Conservation (phyloP, 306 rosid genomes). For the Bauhinia variegata region DNA sequence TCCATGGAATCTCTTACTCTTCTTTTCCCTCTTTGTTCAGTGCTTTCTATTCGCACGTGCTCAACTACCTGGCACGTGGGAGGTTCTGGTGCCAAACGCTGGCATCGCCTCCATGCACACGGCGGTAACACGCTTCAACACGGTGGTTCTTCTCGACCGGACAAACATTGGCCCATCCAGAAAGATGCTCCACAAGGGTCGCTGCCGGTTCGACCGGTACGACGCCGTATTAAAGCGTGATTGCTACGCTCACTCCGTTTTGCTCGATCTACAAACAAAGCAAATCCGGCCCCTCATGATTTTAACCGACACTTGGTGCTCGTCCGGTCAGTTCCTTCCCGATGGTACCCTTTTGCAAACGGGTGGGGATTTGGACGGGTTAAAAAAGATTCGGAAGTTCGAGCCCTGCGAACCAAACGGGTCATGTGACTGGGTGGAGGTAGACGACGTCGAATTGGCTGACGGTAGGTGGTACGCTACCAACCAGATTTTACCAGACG, state of each 20-base stretch:
- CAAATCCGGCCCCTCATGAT: constrained; percentile 69
- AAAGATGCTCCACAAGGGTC: constrained; percentile 56
- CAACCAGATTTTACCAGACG: constrained; percentile 80
- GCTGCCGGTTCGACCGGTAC: constrained; percentile 58
- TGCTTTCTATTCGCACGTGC: constrained; percentile 53
- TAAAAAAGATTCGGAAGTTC: constrained; percentile 65
- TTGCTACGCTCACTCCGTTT: constrained; percentile 83
- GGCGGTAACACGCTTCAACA: constrained; percentile 85
- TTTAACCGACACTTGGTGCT: constrained; percentile 95
- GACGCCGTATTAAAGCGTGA: constrained; percentile 63
- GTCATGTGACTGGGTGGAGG: constrained; percentile 74
- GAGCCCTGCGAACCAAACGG: constrained; percentile 55
- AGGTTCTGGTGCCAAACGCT: constrained; percentile 62
- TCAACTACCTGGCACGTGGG: constrained; percentile 91
- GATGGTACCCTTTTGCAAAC: constrained; percentile 78
- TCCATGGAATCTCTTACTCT: neutral
- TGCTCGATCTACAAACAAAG: constrained; percentile 59
- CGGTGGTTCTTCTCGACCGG: constrained; percentile 82
- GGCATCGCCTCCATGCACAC: constrained; percentile 96
- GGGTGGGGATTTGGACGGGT: constrained; percentile 85
- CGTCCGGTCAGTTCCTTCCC: constrained; percentile 85
- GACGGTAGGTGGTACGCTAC: constrained; percentile 82
- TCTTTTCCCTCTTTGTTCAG: neutral
- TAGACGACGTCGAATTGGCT: constrained; percentile 53
- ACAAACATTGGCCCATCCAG: constrained; percentile 78